Conservation (phyloP, 2,329 filamentous ascomycete species). For the Alternaria angustiovoidea region DNA sequence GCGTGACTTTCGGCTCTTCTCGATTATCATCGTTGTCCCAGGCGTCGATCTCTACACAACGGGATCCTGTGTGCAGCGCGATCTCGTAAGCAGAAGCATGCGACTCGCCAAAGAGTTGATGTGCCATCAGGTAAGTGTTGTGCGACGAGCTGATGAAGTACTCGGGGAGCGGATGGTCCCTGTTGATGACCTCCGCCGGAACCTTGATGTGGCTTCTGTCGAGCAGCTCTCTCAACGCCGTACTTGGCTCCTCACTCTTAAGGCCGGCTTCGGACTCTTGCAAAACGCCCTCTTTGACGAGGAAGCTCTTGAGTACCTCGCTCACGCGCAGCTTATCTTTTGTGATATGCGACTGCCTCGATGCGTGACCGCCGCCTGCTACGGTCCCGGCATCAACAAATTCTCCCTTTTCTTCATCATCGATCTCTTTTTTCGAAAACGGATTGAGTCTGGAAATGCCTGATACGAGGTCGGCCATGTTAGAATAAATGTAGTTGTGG, state of each 20-base stretch:
- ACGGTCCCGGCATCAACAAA: constrained; percentile 59
- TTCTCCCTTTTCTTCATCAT: constrained; percentile 65
- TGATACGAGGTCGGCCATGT: constrained; percentile 46
- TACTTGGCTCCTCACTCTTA: constrained; percentile 55
- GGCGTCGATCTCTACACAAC: constrained; percentile 77
- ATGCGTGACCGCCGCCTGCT: constrained; percentile 67
- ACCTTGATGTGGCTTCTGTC: constrained; percentile 66
- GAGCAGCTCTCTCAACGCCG: constrained; percentile 61
- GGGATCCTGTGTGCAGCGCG: constrained; percentile 68
- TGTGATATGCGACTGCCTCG: constrained; percentile 58
- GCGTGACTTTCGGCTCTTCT: constrained; percentile 74
- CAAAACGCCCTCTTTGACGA: constrained; percentile 63
- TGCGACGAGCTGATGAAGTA: constrained; percentile 78
- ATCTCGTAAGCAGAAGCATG: constrained; percentile 70
- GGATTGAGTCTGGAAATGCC: constrained; percentile 45
- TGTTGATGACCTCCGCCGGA: constrained; percentile 63
- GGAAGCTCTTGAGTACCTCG: constrained; percentile 63
- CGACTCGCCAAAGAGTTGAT: constrained; percentile 72
- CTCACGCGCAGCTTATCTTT: constrained; percentile 67
- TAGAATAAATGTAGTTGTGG: constrained; percentile 7
- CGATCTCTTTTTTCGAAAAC: constrained; percentile 43
- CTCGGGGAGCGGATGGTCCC: constrained; percentile 68
- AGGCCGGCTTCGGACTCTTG: constrained; percentile 57
- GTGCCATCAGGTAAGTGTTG: constrained; percentile 75
- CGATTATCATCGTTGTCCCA: constrained; percentile 71